These are phyloP conservation scores for Triticum timopheevii DNA, from an alignment of 176 grass and related monocot genomes.

Conservation along the genomic window DNA sequence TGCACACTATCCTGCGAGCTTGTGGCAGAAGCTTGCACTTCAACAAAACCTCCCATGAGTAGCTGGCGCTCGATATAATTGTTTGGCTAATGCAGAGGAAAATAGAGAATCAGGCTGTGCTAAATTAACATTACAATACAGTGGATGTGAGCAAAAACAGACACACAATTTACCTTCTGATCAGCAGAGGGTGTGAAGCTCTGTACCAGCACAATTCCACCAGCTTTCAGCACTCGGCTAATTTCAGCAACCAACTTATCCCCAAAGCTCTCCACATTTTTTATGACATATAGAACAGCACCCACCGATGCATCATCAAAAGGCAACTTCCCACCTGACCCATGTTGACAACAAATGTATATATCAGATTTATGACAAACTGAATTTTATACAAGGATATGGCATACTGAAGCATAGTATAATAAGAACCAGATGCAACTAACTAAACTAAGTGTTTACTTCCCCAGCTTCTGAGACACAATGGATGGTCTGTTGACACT, in stretches of 20 bases:
- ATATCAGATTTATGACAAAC: background rate
- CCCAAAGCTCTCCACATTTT: conserved; percentile 50
- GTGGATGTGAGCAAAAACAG: background rate
- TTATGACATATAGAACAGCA: conserved; percentile 51
- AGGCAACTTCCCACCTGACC: conserved; percentile 58
- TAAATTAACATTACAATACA: background rate
- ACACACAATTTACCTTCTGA: conserved; percentile 52
- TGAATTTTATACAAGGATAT: background rate
- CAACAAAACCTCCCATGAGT: conserved; percentile 68
- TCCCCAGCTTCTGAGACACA: background rate
- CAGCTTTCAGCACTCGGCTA: conserved; percentile 66
- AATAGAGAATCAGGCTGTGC: background rate
- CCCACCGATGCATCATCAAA: conserved; percentile 60
- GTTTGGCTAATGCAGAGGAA: conserved; percentile 42
- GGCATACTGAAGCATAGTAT: background rate
- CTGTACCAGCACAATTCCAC: conserved; percentile 62
- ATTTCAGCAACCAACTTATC: conserved; percentile 65
- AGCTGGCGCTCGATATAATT: conserved; percentile 68
- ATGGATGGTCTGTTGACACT: too few relatives aligned
- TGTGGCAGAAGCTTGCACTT: conserved; percentile 58
- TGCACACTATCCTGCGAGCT: conserved; percentile 37
- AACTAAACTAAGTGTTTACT: background rate
- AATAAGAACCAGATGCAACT: background rate
- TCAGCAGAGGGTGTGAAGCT: conserved; percentile 20
- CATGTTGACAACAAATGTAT: background rate